Evolutionary conservation across 2,329 filamentous ascomycete genomes (phyloP), one percentile per base, ranked within the genome.

Genomic region (Setomelanomma holmii): DNA sequence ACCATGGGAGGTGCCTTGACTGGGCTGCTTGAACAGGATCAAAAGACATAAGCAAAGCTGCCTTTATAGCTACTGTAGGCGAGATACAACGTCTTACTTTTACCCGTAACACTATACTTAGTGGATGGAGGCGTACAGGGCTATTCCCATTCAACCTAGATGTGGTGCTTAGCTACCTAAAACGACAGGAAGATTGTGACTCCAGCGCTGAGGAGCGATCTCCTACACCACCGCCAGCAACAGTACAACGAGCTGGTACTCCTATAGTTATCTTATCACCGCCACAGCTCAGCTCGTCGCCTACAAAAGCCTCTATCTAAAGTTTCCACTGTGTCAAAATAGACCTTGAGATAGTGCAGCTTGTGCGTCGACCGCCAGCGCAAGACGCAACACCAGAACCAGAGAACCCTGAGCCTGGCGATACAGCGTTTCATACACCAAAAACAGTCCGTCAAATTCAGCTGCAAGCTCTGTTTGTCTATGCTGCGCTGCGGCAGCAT

Each of bases 1-100:
- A 51, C 43, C 24, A 51, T 42, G 12, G 24, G 6, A 30, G 24
- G 40, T 56, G 23, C 52, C 39, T 55, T 55, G 19, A 40, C 23
- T 42, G 39, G 49, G 49, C 55, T 40, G 17, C 50, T 50, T 22
- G 45, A 19, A 47, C 19, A 6, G 43, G 43, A n/a, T 19, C 43
- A 22, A 38, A 23, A 12, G 43, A 45, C 10, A 45, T 45, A 14
- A 45, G 19, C 16, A 36, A 39, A 20, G 17, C 19, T 21, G 16
- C 40, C 17, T 48, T 48, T 38, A 20, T 48, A 27, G 34, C 45
- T 36, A 48, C 45, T 27, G 12, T 48, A 10, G 22, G 30, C 16
- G 35, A 40, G 16, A 48, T 48, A 17, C 8, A 36, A 22, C 22
- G 17, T 21, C 22, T 23, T 17, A 48, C 45, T 11, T 48, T 48